Conservation (phyloP, 192 early-diverging fungal genomes). For the Coemansia sp. region DNA sequence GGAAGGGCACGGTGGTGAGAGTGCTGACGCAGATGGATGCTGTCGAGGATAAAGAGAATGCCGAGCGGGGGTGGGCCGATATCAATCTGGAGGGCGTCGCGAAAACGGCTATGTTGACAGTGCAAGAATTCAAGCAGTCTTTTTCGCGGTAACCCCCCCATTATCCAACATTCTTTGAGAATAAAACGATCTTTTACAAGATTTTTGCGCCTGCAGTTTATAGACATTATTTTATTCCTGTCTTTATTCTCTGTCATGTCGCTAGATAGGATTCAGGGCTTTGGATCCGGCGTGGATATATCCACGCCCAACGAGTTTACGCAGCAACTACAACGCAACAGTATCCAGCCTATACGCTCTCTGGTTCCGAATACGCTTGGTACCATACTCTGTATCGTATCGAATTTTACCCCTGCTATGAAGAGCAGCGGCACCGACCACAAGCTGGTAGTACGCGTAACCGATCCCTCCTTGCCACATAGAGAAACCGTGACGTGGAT, state of each 20-base stretch:
- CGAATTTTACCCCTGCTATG: not conserved
- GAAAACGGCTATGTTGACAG: constrained; percentile 46
- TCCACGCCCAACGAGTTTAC: constrained; percentile 1
- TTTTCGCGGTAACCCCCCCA: constrained; percentile 26
- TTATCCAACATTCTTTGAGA: not conserved
- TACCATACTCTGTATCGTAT: not conserved
- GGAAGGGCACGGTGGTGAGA: constrained; percentile 77
- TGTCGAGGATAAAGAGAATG: constrained; percentile 72
- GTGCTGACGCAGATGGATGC: constrained; percentile 76
- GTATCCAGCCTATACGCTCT: not conserved
- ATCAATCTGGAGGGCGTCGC: constrained; percentile 57
- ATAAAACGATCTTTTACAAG: not conserved
- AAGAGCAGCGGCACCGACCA: constrained; percentile 12
- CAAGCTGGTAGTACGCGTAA: constrained; percentile 9
- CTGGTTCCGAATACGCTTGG: not conserved
- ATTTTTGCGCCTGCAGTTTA: not conserved
- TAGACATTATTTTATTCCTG: not conserved
- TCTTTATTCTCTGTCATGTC: not conserved
- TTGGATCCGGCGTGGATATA: not conserved
- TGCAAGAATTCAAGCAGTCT: constrained; percentile 51
- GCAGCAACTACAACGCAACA: not conserved
- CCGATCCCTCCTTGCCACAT: constrained; percentile 15
- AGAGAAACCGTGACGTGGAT: not conserved
- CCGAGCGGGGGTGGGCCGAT: constrained; percentile 64
- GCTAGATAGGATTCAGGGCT: not conserved